Evolutionary conservation across 306 rosid genomes (phyloP), one percentile per base, ranked within the genome.

Genomic region (Arachis stenosperma): DNA sequence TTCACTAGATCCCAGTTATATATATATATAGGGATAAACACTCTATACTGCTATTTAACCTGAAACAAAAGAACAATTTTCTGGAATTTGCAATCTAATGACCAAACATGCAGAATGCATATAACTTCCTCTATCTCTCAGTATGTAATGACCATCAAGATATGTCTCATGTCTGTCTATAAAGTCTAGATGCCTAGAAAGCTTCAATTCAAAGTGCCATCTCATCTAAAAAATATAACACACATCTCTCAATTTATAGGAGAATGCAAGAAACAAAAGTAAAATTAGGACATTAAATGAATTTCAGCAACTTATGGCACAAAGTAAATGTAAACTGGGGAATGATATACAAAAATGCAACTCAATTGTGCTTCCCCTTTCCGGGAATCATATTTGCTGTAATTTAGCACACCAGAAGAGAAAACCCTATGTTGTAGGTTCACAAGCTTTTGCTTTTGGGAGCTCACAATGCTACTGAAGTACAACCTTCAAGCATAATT

Each of bases 21-120:
- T 58, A 51, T 67, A 73, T 37, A 67, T 41, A 40, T 57, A 54
- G 69, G 63, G 61, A 56, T 54, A 59, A 9, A 79, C 67, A 54
- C 61, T 69, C 46, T 65, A 15, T 47, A 39, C 40, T 47, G 46
- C 39, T 50, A 62, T 22, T 39, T 59, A 57, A 50, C 69, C 54
- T 36, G 59, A 43, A 54, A 61, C 17, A 54, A 46, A 40, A 52
- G 27, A 61, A 74, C 15, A 51, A 17, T 74, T 76, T 54, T 74
- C 64, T 14, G 33, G 65, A 52, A 48, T 7, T 40, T 63, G 22
- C 39, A 48, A 50, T 22, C 37, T 40, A 11, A 10, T 44, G 73
- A 29, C 39, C 53, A 75, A 74, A 51, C 52, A 61, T 61, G 51
- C 37, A 73, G 61, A 11, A 47, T 50, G 8, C 51, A 0, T 29